Percentiles rank a stretch among this genome's conserved stretches.
Conservation (phyloP, 108 stramenopile species). For the Epipyxis sp. region DNA sequence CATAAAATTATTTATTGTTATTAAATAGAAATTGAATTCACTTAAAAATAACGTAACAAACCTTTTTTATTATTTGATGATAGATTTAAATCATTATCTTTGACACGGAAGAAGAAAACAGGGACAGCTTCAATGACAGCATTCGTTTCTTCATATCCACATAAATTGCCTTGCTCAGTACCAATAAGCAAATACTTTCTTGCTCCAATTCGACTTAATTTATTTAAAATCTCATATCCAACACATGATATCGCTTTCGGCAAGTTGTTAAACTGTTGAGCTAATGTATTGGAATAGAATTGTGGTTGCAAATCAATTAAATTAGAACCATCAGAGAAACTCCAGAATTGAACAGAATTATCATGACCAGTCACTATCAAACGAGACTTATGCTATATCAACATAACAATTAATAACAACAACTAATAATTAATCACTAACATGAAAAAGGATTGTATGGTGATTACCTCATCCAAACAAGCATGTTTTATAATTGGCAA, state of each 20-base stretch:
- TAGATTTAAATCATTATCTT: background rate
- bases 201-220: background rate
- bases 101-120: background rate
- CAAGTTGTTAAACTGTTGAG: background rate
- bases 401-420: background rate
- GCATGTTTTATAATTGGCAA: background rate
- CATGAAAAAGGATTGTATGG: no score
- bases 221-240: background rate
- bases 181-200: background rate
- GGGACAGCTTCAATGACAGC: background rate
- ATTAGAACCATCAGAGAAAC: background rate
- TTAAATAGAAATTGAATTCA: no score
- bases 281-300: background rate
- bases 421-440: no score
- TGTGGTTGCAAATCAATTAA: background rate
- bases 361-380: background rate
- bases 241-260: background rate
- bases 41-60: no score
- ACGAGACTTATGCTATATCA: background rate
- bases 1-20: no score
- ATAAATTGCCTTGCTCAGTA: background rate
- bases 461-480: background rate
- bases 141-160: background rate
- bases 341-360: slow-evolving; percentile 5
- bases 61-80: no score